Base-by-base conservation (phyloP, 495 filamentous ascomycete species). In the Aspergillus avenaceus region DNA sequence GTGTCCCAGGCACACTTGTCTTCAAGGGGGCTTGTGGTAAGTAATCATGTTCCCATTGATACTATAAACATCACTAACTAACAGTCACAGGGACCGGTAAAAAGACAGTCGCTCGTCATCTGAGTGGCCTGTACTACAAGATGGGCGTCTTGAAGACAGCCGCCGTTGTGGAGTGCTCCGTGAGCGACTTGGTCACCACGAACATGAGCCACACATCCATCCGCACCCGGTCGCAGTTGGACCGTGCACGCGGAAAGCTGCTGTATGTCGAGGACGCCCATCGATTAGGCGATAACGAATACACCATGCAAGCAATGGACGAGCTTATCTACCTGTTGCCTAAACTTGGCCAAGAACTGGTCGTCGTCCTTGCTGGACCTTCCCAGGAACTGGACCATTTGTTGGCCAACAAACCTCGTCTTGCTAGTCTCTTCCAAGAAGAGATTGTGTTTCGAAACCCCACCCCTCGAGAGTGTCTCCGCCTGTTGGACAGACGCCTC, bases 251-350 rank as follows among this genome's bases (percentile, higher is more conserved):
- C 0, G 84, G 84, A 1, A 78, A 76, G 43, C 78, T 88, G 1
- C 72, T 88, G 1, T 83, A 85, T 45, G 67, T 88, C n/a, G 84
- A 86, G 47, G 84, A 88, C 51, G 84, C 84, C 0, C 85, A 86
- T 53, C 71, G 82, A 0, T 73, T 88, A 67, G 67, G 1, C 72
- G 78, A 61, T 1, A 41, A 25, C n/a, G 58, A 53, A 11, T 83
- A 76, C 50, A 76, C 75, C 6, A 73, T 72, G 26, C 82, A 84
- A 57, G 82, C 80, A 0, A 75, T 85, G 51, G 79, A 84, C 41
- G 81, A 85, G 63, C 64, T 88, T 4, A 75, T 83, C 4, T 78
- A 85, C 26, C 49, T 64, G 73, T 66, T 49, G 49, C 83, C 16
- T 75, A 76, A 8, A 78, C 79, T 56, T 60, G 51, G 59, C 6